Evolutionary conservation across 2,329 filamentous ascomycete species (phyloP).

Genomic region (Volutella citrinella): DNA sequence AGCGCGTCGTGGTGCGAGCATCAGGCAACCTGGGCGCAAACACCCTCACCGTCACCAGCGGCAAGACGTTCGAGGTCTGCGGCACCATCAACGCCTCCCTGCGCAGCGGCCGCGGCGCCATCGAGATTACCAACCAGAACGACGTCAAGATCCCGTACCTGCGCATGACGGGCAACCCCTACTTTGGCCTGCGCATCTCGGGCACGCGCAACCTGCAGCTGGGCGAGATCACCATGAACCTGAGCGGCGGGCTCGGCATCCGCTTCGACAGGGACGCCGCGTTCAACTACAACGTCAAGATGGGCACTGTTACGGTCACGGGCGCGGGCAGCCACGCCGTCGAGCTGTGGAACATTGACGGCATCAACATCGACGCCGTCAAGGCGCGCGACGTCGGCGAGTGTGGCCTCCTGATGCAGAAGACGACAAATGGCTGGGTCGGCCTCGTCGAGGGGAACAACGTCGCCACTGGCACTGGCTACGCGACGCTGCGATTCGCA

Average conservation of each 20-base stretch:
- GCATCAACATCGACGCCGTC: conserved; percentile 48
- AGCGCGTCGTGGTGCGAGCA: conserved; percentile 52
- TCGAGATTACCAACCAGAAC: conserved; percentile 46
- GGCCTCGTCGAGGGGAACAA: conserved; percentile 56
- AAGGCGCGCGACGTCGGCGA: conserved; percentile 53
- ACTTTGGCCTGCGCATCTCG: conserved; percentile 56
- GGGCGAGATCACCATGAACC: conserved; percentile 53
- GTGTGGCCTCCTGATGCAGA: conserved; percentile 54
- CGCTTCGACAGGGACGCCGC: conserved; percentile 55
- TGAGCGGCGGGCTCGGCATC: conserved; percentile 52
- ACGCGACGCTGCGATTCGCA: conserved; percentile 55
- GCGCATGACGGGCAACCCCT: conserved; percentile 55
- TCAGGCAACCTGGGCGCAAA: conserved; percentile 53
- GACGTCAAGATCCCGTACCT: conserved; percentile 54
- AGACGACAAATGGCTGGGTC: conserved; percentile 48
- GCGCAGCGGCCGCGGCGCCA: conserved; percentile 46
- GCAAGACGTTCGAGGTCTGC: conserved; percentile 57
- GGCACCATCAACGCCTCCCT: conserved; percentile 49
- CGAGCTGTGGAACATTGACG: conserved; percentile 59
- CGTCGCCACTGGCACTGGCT: conserved; percentile 49
- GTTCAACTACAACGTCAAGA: conserved; percentile 51
- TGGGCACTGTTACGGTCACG: conserved; percentile 49
- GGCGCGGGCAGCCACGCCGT: conserved; percentile 55
- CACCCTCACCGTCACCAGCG: conserved; percentile 48
- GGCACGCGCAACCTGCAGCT: conserved; percentile 47